These are phyloP conservation scores for Kluyveromyces sp. DNA, from an alignment of 1,139 yeast genomes.

Conservation along the genomic window DNA sequence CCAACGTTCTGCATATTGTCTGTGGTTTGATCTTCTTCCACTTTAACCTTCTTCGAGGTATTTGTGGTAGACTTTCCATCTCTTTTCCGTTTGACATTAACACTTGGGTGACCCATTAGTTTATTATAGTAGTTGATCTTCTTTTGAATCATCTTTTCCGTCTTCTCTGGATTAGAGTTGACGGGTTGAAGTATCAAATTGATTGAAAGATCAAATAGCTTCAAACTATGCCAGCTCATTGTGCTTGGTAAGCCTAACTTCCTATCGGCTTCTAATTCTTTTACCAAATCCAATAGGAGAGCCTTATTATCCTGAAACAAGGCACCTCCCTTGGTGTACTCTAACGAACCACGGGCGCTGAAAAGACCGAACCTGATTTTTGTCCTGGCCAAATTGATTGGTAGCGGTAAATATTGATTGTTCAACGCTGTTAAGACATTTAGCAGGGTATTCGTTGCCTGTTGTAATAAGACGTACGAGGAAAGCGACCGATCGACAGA, in stretches of 20 bases:
- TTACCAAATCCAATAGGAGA: constrained; percentile 42
- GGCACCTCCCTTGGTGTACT: constrained; percentile 79
- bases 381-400: constrained; percentile 63
- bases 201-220: constrained; percentile 50
- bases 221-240: constrained; percentile 48
- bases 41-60: constrained; percentile 12
- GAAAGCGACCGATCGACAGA: constrained; percentile 38
- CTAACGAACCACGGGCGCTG: constrained; percentile 73
- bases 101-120: constrained; percentile 16
- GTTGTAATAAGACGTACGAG: constrained; percentile 64
- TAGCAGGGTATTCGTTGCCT: constrained; percentile 61
- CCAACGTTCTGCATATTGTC: neutral
- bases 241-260: constrained; percentile 51
- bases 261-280: constrained; percentile 44
- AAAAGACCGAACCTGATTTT: constrained; percentile 60
- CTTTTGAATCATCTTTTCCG: constrained; percentile 24
- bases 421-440: constrained; percentile 45
- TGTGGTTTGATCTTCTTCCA: constrained; percentile 9
- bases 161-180: constrained; percentile 20
- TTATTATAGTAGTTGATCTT: constrained; percentile 24
- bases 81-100: constrained; percentile 2
- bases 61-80: constrained; percentile 7
- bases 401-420: constrained; percentile 50
- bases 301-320: constrained; percentile 61
- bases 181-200: constrained; percentile 39